These are phyloP conservation scores for Zopfochytrium polystomum DNA, from an alignment of 371 early-diverging fungal species.

Conservation along the genomic window DNA sequence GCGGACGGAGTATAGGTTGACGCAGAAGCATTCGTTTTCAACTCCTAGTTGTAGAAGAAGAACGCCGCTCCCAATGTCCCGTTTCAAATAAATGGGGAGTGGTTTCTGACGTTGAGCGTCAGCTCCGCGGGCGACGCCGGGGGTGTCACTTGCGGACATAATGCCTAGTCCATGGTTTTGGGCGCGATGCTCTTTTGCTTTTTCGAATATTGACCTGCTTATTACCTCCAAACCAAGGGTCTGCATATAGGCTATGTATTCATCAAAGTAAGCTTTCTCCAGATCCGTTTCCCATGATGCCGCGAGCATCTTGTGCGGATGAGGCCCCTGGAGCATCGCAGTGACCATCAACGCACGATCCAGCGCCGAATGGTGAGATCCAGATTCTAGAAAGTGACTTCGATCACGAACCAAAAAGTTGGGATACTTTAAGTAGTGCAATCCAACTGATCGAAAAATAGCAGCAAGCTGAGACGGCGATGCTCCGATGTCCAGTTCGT, in stretches of 20 bases:
- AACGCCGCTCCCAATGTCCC: slow-evolving; percentile 62
- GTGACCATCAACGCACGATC: no score
- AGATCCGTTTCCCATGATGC: background rate
- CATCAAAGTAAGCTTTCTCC: background rate
- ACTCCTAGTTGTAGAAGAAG: slow-evolving; percentile 73
- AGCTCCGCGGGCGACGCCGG: no score
- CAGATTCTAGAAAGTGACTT: no score
- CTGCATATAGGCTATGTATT: slow-evolving; percentile 11
- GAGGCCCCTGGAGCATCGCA: no score
- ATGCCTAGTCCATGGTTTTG: background rate
- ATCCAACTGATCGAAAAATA: slow-evolving; percentile 36
- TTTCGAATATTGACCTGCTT: background rate
- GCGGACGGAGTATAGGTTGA: slow-evolving; percentile 67
- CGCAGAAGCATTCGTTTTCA: slow-evolving; percentile 66
- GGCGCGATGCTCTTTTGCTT: background rate
- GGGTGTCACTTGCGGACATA: no score
- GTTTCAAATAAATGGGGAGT: slow-evolving; percentile 60
- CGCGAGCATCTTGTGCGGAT: background rate
- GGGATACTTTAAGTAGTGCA: slow-evolving; percentile 37
- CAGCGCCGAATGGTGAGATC: no score
- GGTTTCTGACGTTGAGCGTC: no score
- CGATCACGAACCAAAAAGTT: no score
- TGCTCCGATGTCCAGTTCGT: background rate
- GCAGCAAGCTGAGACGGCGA: slow-evolving; percentile 27
- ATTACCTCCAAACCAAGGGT: slow-evolving; percentile 11